A percentile compares a stretch with the other conserved stretches of the same genome.
Evolutionary conservation across 768 basidiomycete species (phyloP).

Genomic region (Tremella mesenterica): DNA sequence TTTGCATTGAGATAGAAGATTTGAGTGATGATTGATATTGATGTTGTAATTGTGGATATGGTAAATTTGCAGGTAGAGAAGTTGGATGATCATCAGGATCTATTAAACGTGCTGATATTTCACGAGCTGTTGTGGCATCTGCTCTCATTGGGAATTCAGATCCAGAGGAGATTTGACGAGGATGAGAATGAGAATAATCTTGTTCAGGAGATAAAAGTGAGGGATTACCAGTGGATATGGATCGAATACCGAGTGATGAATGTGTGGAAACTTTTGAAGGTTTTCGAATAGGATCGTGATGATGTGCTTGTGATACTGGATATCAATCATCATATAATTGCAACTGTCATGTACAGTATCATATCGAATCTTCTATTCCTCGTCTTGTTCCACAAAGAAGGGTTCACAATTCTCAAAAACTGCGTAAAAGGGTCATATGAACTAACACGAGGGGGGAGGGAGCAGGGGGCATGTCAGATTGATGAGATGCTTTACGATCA

Average conservation of each 20-base stretch:
- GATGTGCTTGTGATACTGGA: conserved; percentile 4
- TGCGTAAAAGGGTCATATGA: too few relatives aligned
- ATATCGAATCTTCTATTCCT: too few relatives aligned
- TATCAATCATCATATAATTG: neutral
- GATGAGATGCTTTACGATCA: too few relatives aligned
- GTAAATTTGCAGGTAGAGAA: conserved; percentile 29
- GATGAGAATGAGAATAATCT: conserved; percentile 11
- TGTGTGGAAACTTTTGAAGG: conserved; percentile 2
- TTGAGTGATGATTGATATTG: conserved; percentile 22
- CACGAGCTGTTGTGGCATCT: conserved; percentile 35
- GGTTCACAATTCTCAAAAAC: too few relatives aligned
- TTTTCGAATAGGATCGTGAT: conserved; percentile 4
- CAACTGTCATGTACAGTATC: too few relatives aligned
- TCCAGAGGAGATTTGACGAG: conserved; percentile 22
- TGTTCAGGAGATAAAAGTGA: conserved; percentile 7
- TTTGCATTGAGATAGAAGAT: conserved; percentile 28
- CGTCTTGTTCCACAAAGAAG: too few relatives aligned
- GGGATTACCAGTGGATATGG: conserved; percentile 3
- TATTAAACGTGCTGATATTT: conserved; percentile 30
- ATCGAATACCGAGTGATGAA: conserved; percentile 4
- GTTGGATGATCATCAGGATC: conserved; percentile 36
- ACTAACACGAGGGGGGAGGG: too few relatives aligned
- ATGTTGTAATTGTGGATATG: conserved; percentile 37
- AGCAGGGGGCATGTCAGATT: too few relatives aligned
- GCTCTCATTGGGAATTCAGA: conserved; percentile 40